Conservation (phyloP, 805 yeast species). For the Metschnikowia aberdeeniae region DNA sequence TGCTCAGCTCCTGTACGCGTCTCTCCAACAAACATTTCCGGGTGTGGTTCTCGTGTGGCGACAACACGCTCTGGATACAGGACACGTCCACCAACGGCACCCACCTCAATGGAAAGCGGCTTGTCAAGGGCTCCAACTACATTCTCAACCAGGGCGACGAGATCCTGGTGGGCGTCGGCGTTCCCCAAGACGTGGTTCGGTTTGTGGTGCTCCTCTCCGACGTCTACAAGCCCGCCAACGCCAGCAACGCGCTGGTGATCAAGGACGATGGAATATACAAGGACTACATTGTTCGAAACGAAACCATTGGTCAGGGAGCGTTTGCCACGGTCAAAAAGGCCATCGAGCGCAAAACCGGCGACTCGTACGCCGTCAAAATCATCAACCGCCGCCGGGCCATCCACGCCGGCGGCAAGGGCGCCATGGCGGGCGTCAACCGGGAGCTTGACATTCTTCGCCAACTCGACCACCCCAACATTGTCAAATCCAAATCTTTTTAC, state of each 20-base stretch:
- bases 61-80: constrained; percentile 54
- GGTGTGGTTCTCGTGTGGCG: constrained; percentile 61
- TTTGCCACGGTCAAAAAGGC: constrained; percentile 95
- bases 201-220: constrained; percentile 51
- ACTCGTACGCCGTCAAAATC: constrained; percentile 85
- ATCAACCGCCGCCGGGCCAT: constrained; percentile 75
- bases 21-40: constrained; percentile 72
- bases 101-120: constrained; percentile 65
- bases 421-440: constrained; percentile 73
- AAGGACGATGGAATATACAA: constrained; percentile 56
- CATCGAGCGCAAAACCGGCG: constrained; percentile 79
- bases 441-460: constrained; percentile 78
- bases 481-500: constrained; percentile 73
- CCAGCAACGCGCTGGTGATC: constrained; percentile 25
- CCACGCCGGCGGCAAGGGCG: constrained; percentile 54
- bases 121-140: constrained; percentile 75
- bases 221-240: constrained; percentile 30
- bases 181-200: constrained; percentile 59
- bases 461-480: constrained; percentile 82
- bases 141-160: constrained; percentile 90
- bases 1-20: constrained; percentile 53
- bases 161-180: constrained; percentile 84
- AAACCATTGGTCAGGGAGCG: constrained; percentile 95
- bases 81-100: constrained; percentile 94
- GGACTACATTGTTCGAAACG: constrained; percentile 75